A percentile compares a stretch with the other conserved stretches of the same genome.
phyloP scores from a whole-genome alignment of 2,329 filamentous ascomycete species.

The Huntiella abstrusa region DNA sequence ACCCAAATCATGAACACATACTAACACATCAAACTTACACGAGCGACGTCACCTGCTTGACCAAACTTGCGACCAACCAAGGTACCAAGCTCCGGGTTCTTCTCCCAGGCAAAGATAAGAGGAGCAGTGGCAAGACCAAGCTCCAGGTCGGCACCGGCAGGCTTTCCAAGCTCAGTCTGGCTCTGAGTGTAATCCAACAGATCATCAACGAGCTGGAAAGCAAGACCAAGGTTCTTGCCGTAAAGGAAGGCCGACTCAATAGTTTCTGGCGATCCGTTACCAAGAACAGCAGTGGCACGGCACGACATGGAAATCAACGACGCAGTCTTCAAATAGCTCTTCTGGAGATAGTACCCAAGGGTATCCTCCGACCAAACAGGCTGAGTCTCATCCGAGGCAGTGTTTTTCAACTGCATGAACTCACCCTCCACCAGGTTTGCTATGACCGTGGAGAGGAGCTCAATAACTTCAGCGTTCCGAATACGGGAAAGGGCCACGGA shows the following conservation, averaged over 20 bases:
- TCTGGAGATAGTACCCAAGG: conserved; percentile 84
- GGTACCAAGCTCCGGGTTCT: conserved; percentile 63
- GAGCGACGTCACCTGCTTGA: conserved; percentile 63
- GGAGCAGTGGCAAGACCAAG: conserved; percentile 86
- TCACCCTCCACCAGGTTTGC: conserved; percentile 96
- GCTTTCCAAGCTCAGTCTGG: conserved; percentile 75
- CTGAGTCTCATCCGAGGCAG: conserved; percentile 65
- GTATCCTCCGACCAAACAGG: conserved; percentile 78
- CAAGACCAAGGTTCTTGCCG: conserved; percentile 80
- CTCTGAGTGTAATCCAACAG: conserved; percentile 91
- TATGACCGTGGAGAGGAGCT: conserved; percentile 87
- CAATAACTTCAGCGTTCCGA: conserved; percentile 82
- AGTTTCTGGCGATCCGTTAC: conserved; percentile 54
- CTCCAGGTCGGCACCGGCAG: conserved; percentile 83
- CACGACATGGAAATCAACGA: conserved; percentile 93
- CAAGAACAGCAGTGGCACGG: conserved; percentile 71
- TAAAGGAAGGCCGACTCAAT: conserved; percentile 86
- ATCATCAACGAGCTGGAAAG: conserved; percentile 95
- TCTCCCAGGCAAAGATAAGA: conserved; percentile 87
- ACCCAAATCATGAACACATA: background rate
- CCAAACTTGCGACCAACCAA: conserved; percentile 85
- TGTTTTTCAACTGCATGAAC: conserved; percentile 99
- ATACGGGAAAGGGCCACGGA: conserved; percentile 84
- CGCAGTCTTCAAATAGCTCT: conserved; percentile 95
- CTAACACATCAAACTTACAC: conserved; percentile 35